Percentiles rank a stretch among this genome's conserved stretches.
These are phyloP conservation scores for Apiospora saccharicola DNA, from an alignment of 2,329 filamentous ascomycete species.

Conservation along the genomic window DNA sequence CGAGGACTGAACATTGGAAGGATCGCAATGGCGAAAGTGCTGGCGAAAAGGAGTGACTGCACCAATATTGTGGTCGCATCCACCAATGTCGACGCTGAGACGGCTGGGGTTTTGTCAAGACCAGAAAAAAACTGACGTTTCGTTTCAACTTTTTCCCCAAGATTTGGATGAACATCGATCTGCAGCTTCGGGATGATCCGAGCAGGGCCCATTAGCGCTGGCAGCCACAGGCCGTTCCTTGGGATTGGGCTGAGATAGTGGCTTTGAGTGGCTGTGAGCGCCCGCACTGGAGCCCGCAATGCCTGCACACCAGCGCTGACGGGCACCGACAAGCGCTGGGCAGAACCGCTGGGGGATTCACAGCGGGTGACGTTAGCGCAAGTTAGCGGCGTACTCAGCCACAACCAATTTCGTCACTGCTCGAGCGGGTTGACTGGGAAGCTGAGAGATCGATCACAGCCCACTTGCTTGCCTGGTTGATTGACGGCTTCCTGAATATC, in stretches of 20 bases:
- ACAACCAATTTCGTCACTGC: constrained; percentile 23
- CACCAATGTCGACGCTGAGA: not conserved
- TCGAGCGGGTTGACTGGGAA: constrained; percentile 5
- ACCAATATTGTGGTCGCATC: not conserved
- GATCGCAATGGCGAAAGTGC: not conserved
- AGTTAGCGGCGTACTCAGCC: not conserved
- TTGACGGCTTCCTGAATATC: constrained; percentile 4
- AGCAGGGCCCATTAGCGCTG: not conserved
- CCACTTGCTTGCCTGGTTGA: not conserved
- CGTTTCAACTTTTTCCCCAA: not conserved
- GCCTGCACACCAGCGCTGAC: not conserved
- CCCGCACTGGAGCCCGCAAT: not conserved
- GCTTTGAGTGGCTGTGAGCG: not conserved
- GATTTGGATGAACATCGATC: constrained; percentile 20
- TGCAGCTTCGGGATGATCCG: constrained; percentile 14
- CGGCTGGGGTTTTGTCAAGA: not conserved
- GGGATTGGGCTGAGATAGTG: not conserved
- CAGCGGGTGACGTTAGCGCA: not conserved
- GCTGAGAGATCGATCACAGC: constrained; percentile 18
- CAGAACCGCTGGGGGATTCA: not conserved
- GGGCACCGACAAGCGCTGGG: not conserved
- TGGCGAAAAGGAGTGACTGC: constrained; percentile 14
- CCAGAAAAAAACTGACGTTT: not conserved
- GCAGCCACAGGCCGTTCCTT: not conserved
- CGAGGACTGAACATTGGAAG: constrained; percentile 46